Evolutionary conservation across 2,329 filamentous ascomycete genomes (phyloP).

Genomic region (Pyrenophora teres): DNA sequence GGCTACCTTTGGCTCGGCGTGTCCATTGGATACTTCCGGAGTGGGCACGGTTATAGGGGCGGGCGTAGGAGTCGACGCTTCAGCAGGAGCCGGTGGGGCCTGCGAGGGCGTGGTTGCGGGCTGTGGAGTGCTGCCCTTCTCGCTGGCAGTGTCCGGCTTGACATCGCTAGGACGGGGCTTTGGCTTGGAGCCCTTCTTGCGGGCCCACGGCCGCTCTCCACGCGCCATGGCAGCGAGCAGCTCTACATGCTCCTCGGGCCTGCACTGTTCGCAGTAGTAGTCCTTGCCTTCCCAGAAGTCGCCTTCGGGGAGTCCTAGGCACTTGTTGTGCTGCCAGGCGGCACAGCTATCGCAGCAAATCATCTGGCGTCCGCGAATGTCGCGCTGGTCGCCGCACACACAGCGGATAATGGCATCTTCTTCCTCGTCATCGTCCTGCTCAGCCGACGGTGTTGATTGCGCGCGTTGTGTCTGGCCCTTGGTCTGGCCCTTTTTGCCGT

Average conservation of each 20-base stretch:
- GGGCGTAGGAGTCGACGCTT: conserved; percentile 20
- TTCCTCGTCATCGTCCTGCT: conserved; percentile 46
- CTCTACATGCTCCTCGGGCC: conserved; percentile 79
- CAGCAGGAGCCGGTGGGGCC: conserved; percentile 11
- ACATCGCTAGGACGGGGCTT: conserved; percentile 70
- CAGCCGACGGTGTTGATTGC: conserved; percentile 32
- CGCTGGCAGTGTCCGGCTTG: conserved; percentile 53
- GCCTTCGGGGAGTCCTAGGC: conserved; percentile 82
- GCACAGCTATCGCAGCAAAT: conserved; percentile 92
- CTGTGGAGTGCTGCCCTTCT: conserved; percentile 35
- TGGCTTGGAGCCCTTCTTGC: conserved; percentile 61
- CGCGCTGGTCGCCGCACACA: conserved; percentile 81
- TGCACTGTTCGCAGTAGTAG: conserved; percentile 92
- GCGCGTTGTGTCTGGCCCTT: conserved; percentile 49
- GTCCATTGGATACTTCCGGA: conserved; percentile 31
- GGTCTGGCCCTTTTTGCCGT: conserved; percentile 48
- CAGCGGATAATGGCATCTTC: conserved; percentile 83
- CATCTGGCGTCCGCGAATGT: conserved; percentile 87
- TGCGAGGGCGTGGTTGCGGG: conserved; percentile 24
- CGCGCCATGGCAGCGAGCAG: conserved; percentile 76
- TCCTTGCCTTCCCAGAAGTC: conserved; percentile 55
- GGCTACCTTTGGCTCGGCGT: conserved; percentile 33
- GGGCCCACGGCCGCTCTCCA: conserved; percentile 83
- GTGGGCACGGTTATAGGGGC: conserved; percentile 14
- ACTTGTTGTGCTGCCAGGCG: conserved; percentile 97